Base-by-base conservation (phyloP, 352 stramenopile genomes). In the Phytopythium oedochilum region DNA sequence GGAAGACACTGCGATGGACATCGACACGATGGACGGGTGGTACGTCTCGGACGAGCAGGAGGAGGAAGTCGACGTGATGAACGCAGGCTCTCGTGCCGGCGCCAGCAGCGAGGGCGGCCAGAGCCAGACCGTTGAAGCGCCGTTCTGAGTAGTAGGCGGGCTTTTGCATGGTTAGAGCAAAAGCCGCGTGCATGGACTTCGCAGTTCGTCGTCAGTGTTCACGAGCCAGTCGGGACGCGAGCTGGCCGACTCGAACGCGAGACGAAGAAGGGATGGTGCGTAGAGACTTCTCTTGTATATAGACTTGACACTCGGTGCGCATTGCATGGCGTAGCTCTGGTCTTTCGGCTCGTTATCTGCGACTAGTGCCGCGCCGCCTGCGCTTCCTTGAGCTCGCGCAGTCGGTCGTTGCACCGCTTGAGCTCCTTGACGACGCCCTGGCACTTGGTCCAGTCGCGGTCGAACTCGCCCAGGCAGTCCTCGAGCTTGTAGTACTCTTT, bases 21-120 rank as follows among this genome's bases (percentile, higher is more conserved):
- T 94, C 36, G 84, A 94, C 57, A 92, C 84, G 17, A 94, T 94
- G 82, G 84, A 94, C 59, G 82, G 82, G 23, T 94, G 84, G 84
- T 94, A 94, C 58, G 84, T 91, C 58, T 92, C 77, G 39, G 82
- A 92, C 42, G 77, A 89, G 49, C 82, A 86, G 47, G 82, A 92
- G 51, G 77, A 85, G 20, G 83, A 92, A 61, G 66, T 60, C 3
- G 76, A 83, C 34, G 66, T 83, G n/a, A 73, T 78, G 46, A 59
- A 58, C 25, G 62, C 68, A 26, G 57, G 61, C 46, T 42, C 40
- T 0, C 32, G 40, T 15, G 38, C 32, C 14, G 55, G 58, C 43
- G 40, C 36, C 1, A 49, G 22, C 23, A 28, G 49, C 14, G 65
- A 71, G 38, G 53, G 53, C 5, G 78, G 77, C 55, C 71, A 78